Conservation (phyloP, 116 monocot genomes). For the Iris pallida region DNA sequence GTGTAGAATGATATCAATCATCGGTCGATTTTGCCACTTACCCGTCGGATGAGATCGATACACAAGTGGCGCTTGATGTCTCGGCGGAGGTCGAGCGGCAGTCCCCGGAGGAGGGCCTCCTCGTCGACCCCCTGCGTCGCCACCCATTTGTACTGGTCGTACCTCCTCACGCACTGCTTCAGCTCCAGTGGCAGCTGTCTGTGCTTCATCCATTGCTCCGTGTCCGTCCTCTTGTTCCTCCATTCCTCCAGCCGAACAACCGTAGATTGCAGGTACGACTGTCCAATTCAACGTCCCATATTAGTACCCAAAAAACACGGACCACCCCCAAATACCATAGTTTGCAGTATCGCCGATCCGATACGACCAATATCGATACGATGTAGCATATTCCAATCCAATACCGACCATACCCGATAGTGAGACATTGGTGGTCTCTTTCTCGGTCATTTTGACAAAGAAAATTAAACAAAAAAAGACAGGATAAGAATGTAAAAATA, state of each 20-base stretch:
- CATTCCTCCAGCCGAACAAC: constrained; percentile 61
- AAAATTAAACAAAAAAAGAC: too few relatives aligned
- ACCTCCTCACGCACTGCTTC: constrained; percentile 31
- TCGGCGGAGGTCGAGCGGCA: constrained; percentile 68
- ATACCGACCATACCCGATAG: too few relatives aligned
- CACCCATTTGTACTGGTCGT: constrained; percentile 62
- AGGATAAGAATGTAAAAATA: too few relatives aligned
- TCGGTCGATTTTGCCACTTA: constrained; percentile 13
- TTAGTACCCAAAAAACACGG: neutral
- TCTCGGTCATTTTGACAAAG: too few relatives aligned
- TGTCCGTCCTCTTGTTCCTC: constrained; percentile 70
- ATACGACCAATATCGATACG: too few relatives aligned
- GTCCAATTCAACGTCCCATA: neutral
- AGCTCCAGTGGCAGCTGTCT: constrained; percentile 52
- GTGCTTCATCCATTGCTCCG: constrained; percentile 88
- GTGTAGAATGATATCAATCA: too few relatives aligned
- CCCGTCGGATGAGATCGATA: constrained; percentile 48
- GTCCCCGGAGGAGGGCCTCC: constrained; percentile 47
- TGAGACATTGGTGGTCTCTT: too few relatives aligned
- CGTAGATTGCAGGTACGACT: constrained; percentile 82
- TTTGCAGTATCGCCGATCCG: too few relatives aligned
- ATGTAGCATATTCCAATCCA: too few relatives aligned
- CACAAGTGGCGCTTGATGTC: constrained; percentile 88
- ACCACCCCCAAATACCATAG: neutral
- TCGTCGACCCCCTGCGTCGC: constrained; percentile 75